Conservation (phyloP, 768 basidiomycete genomes). For the Antrodiella citrinella region DNA sequence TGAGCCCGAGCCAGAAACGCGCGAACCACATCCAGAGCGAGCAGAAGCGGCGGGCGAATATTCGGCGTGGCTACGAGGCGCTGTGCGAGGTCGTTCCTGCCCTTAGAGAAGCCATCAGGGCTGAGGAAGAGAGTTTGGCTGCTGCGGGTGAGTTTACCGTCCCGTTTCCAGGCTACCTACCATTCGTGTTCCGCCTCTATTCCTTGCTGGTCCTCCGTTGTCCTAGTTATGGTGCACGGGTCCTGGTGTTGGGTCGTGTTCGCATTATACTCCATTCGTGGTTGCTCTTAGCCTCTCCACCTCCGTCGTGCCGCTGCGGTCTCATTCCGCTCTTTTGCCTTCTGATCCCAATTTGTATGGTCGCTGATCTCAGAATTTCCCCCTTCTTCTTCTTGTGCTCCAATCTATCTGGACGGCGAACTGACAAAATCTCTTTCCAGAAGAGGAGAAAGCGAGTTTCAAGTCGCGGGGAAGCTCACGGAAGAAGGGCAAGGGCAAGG, state of each 20-base stretch:
- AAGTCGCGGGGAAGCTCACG: conserved; percentile 13
- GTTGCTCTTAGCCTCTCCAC: no score
- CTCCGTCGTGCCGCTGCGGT: not conserved
- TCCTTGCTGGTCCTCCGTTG: no score
- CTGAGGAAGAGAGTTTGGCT: conserved; percentile 52
- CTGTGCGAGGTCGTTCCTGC: conserved; percentile 80
- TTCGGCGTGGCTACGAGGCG: conserved; percentile 81
- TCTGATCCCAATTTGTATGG: no score
- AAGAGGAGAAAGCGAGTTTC: conserved; percentile 24
- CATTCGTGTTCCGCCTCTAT: no score
- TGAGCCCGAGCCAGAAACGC: conserved; percentile 83
- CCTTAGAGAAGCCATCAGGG: conserved; percentile 69
- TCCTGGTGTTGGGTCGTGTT: no score
- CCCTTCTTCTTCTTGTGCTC: conserved; percentile 10
- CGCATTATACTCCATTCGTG: no score
- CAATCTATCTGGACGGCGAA: not conserved
- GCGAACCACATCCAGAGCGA: conserved; percentile 92
- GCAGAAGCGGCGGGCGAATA: conserved; percentile 90
- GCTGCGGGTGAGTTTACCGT: conserved; percentile 12
- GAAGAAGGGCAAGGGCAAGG: conserved; percentile 17
- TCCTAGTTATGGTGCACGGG: no score
- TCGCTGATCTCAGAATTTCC: no score
- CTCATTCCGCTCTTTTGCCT: not conserved
- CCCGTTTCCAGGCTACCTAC: no score
- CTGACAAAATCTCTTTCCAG: not conserved